Conservation (phyloP, 2,329 filamentous ascomycete species). For the Teratosphaeria epicoccoides region DNA sequence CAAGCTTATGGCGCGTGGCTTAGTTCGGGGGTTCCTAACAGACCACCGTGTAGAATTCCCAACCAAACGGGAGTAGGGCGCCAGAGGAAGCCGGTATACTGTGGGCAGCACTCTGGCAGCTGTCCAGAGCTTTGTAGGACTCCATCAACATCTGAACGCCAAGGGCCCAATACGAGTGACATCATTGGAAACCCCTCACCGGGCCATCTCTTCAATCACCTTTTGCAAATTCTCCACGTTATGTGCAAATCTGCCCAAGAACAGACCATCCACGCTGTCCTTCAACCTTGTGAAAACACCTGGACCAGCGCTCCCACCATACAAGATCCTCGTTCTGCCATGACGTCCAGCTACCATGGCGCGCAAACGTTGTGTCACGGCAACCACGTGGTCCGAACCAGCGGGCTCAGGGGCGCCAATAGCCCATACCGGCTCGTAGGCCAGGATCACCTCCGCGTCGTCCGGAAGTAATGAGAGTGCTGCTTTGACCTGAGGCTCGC, state of each 20-base stretch:
- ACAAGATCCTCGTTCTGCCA: slow-evolving; percentile 59
- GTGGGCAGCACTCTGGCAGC: too few species aligned
- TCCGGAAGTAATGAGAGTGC: slow-evolving; percentile 52
- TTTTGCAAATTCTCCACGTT: slow-evolving; percentile 59
- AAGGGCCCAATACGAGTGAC: background rate
- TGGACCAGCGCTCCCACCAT: slow-evolving; percentile 73
- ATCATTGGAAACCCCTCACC: background rate
- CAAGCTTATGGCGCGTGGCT: too few species aligned
- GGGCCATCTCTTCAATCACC: slow-evolving; percentile 59
- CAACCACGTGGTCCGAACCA: slow-evolving; percentile 58
- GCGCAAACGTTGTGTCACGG: slow-evolving; percentile 56
- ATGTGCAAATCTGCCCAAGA: slow-evolving; percentile 72
- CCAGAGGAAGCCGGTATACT: too few species aligned
- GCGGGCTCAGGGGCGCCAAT: slow-evolving; percentile 68
- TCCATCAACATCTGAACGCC: background rate
- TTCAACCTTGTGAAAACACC: slow-evolving; percentile 60
- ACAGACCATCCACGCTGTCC: slow-evolving; percentile 65
- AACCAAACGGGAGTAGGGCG: too few species aligned
- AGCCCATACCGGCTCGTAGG: slow-evolving; percentile 84
- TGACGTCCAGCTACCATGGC: slow-evolving; percentile 42
- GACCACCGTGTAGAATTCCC: too few species aligned
- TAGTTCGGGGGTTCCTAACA: too few species aligned
- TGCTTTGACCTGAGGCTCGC: slow-evolving; percentile 52
- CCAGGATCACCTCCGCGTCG: slow-evolving; percentile 60
- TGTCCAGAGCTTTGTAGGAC: too few species aligned